Conservation (phyloP, 306 rosid genomes). For the Quercus aquifolioides region DNA sequence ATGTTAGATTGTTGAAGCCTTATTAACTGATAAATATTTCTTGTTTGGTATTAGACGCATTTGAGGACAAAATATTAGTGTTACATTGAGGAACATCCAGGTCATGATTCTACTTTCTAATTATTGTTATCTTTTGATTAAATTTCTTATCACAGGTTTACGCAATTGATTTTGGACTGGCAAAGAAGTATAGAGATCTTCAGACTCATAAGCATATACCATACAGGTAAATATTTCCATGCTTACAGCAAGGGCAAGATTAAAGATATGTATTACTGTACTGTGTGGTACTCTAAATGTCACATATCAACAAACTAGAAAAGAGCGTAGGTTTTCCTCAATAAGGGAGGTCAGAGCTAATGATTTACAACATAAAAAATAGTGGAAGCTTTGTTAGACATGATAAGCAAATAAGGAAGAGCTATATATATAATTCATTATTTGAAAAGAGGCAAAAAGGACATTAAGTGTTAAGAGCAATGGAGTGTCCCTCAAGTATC, state of each 20-base stretch:
- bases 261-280: not conserved
- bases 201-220: conserved; percentile 98
- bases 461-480: not conserved
- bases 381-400: not conserved
- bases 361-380: not conserved
- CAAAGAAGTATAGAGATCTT: conserved; percentile 93
- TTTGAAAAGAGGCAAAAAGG: too few relatives aligned
- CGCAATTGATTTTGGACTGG: conserved; percentile 93
- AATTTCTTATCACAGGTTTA: conserved; percentile 64
- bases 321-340: not conserved
- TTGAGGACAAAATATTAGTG: not conserved
- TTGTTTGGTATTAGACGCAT: not conserved
- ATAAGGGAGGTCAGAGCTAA: not conserved
- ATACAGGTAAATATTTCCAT: conserved; percentile 64
- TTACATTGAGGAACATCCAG: not conserved
- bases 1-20: not conserved
- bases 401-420: not conserved
- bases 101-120: not conserved
- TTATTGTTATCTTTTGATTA: not conserved
- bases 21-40: not conserved
- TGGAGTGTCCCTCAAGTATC: not conserved
- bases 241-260: conserved; percentile 6
- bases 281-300: not conserved
- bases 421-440: too few relatives aligned
- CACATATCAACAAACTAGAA: not conserved